Evolutionary conservation across 2,329 filamentous ascomycete genomes (phyloP), one percentile per base, ranked within the genome.

Genomic region (Clarireedia homoeocarpa): DNA sequence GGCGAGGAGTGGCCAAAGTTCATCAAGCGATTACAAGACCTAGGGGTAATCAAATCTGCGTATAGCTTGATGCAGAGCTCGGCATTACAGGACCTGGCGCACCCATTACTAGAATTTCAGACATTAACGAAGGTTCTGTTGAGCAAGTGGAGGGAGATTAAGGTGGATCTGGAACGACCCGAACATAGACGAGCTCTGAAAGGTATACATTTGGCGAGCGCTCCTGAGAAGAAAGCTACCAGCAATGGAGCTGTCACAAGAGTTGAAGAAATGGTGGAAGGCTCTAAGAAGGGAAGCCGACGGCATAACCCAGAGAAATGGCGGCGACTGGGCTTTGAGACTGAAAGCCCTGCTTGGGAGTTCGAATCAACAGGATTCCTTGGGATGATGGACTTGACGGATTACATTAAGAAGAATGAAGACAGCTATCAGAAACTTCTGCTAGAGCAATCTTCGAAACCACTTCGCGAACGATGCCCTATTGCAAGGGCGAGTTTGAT

Each of bases 301-400:
- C 82, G 81, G 65, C 89, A 95, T 65, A 89, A 90, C 65, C 88
- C 91, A 0, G 86, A 95, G 67, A 96, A 96, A 70, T 99, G 94
- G 94, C 81, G 91, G 65, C 80, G 91, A 53, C 71, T 99, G 44
- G 94, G 94, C 2, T 99, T 99, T 66, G 88, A 94, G 70, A 86
- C 88, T 0, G 94, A 99, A 71, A 91, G 82, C 63, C 94, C 94
- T 3, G 85, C 85, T 0, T 79, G 80, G 65, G 94, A 99, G 64
- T 97, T 99, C 67, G 85, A 90, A 20, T 77, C 82, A 40, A 87
- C 88, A 27, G 94, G 94, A 0, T 97, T 91, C 69, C 73, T 99
- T 53, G 94, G 94, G 27, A 89, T 99, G 82, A 97, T 99, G 91
- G 94, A 99, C 70, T 73, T 99, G 66, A 89, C 91, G 2, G 91